Evolutionary conservation across 1,284 basidiomycete genomes (phyloP).

Genomic region (Tilletiopsis washingtonensis): DNA sequence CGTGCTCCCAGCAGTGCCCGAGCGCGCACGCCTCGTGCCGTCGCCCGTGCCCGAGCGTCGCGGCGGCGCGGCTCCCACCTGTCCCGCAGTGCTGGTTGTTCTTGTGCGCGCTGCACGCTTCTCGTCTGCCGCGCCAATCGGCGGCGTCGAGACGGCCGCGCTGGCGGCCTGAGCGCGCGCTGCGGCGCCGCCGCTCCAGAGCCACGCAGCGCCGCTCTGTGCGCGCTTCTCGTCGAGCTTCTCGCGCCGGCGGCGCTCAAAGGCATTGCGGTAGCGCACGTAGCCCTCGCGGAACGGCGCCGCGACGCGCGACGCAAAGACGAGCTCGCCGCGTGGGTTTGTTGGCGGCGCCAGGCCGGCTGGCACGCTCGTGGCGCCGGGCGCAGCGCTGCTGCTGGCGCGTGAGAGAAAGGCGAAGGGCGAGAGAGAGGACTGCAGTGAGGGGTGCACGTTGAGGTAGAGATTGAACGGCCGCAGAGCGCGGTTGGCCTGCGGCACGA

Average conservation of each 20-base stretch:
- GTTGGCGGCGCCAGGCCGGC: slow-evolving; percentile 71
- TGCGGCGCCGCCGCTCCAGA: too few species aligned
- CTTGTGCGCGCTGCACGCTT: too few species aligned
- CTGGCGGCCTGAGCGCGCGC: too few species aligned
- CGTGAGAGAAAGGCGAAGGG: slow-evolving; percentile 45
- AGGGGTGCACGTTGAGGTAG: slow-evolving; percentile 88
- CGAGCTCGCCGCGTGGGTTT: slow-evolving; percentile 90
- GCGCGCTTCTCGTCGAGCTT: slow-evolving; percentile 34
- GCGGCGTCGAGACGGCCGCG: too few species aligned
- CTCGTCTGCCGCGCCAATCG: too few species aligned
- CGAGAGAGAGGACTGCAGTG: too few species aligned
- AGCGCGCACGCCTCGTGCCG: too few species aligned
- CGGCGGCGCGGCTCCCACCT: too few species aligned
- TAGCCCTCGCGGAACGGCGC: slow-evolving; percentile 78
- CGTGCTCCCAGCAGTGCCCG: too few species aligned
- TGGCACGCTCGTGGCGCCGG: slow-evolving; percentile 1
- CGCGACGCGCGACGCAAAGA: slow-evolving; percentile 84
- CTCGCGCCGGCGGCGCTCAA: slow-evolving; percentile 71
- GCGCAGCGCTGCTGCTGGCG: neutral
- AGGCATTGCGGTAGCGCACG: slow-evolving; percentile 82
- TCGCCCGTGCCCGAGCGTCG: too few species aligned
- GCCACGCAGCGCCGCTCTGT: slow-evolving; percentile 2
- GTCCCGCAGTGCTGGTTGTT: too few species aligned
- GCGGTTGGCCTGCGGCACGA: slow-evolving; percentile 90
- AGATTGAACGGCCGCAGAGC: slow-evolving; percentile 88